These are phyloP conservation scores for Capsella bursapastoris DNA, from an alignment of 345 rosid species.

Conservation along the genomic window DNA sequence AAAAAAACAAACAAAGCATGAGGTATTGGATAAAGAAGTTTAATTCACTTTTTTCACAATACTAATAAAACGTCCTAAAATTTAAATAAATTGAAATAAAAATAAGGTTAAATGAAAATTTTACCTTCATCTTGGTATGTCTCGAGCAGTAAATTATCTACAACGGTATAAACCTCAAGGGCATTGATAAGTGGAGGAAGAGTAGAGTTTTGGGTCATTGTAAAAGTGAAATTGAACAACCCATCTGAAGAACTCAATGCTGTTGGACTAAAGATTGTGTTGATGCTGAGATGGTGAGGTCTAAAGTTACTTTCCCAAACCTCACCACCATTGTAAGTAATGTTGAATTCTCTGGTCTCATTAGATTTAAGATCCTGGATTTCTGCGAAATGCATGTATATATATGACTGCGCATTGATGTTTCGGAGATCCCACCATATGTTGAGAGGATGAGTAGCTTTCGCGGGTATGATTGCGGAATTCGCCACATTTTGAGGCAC, in stretches of 20 bases:
- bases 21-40: background rate
- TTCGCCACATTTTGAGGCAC: conserved; percentile 45
- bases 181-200: background rate
- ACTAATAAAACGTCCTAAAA: background rate
- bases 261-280: background rate
- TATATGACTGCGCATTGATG: conserved; percentile 26
- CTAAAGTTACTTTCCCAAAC: background rate
- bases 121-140: conserved; percentile 51
- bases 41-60: too few species aligned
- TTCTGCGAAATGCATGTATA: conserved; percentile 29
- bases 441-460: conserved; percentile 27
- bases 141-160: background rate
- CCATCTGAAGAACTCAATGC: background rate
- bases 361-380: conserved; percentile 27
- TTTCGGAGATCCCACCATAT: background rate
- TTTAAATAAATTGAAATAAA: background rate
- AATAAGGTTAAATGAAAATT: background rate
- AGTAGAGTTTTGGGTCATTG: background rate
- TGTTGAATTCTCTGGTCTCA: background rate
- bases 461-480: conserved; percentile 34
- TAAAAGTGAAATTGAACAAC: background rate
- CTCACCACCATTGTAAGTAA: background rate
- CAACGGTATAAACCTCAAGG: background rate
- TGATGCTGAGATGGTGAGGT: conserved; percentile 10
- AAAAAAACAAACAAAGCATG: background rate